Base-by-base conservation (phyloP, 2,329 filamentous ascomycete genomes). In the Verticillium nonalfalfae region DNA sequence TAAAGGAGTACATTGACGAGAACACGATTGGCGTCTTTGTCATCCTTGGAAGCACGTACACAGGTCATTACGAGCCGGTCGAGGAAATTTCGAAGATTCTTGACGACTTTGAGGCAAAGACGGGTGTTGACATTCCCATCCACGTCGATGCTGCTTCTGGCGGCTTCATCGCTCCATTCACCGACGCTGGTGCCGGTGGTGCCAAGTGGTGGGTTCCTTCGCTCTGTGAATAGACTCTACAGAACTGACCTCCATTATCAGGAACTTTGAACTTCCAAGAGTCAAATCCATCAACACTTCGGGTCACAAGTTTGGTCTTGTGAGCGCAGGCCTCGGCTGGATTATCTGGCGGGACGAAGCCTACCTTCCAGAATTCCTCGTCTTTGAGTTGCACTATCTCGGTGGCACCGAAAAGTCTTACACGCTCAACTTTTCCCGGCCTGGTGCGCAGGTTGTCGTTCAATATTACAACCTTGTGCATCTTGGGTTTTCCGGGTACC, bases 21-120 rank as follows among this genome's bases (percentile, higher is more conserved):
- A 91, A 91, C 66, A 91, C 89, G 0, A 90, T 91, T 66, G 89
- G 89, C n/a, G 77, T 91, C 0, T 91, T 90, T 68, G 85, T 89
- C 0, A 91, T 91, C 59, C 69, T 91, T 5, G 88, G 89, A 3
- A 87, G 82, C 58, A 91, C 89, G 0, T 91, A 91, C 66, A 91
- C 89, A 0, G 88, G 89, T 0, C 87, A 91, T 68, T 91, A 87
- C 64, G 88, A 91, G 72, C 87, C 88, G 0, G 87, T 91, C 0
- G 84, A 90, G 70, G 84, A 87, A 67, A 82, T 91, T 21, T 85
- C 83, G 21, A 79, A 85, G 18, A 81, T 90, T 13, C 76, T 91
- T 2, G 86, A 90, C 64, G 78, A 84, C 54, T 87, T 81, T 58
- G 79, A 90, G 71, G 76, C 81, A 60, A 76, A 85, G 69, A 88